phyloP scores from a whole-genome alignment of 495 filamentous ascomycete species.

The Pseudevernia furfuracea region DNA sequence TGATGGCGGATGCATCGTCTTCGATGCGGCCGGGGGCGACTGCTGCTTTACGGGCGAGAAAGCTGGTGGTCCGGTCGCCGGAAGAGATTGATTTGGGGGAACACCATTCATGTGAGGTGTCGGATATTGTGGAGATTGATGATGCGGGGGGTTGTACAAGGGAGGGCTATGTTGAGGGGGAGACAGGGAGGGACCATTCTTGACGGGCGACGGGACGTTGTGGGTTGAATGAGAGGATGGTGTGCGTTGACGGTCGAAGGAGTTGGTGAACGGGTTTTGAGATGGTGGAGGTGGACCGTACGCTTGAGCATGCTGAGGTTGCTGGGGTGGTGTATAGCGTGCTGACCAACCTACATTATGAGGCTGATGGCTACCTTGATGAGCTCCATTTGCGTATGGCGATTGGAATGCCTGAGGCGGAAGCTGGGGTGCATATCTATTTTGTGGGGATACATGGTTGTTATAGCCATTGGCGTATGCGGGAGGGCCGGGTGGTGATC shows the following conservation, averaged over 20 bases:
- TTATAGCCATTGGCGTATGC: conserved; percentile 23
- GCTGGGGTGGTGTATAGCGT: conserved; percentile 30
- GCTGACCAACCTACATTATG: conserved; percentile 27
- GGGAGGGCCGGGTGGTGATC: conserved; percentile 19
- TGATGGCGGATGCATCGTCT: conserved; percentile 31
- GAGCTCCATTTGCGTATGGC: conserved; percentile 33
- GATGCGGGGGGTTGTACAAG: conserved; percentile 35
- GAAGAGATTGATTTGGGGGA: conserved; percentile 29
- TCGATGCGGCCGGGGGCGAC: conserved; percentile 26
- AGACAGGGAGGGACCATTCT: conserved; percentile 44
- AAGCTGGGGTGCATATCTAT: conserved; percentile 27
- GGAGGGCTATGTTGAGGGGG: conserved; percentile 43
- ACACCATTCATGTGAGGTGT: conserved; percentile 34
- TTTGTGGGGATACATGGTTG: conserved; percentile 15
- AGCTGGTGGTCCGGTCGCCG: conserved; percentile 21
- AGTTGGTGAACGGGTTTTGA: conserved; percentile 25
- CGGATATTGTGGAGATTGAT: conserved; percentile 34
- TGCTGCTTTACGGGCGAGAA: conserved; percentile 27
- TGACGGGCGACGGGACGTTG: conserved; percentile 35
- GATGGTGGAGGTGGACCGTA: conserved; percentile 27
- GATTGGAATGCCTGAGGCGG: conserved; percentile 35
- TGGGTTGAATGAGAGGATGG: conserved; percentile 41
- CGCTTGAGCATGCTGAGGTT: conserved; percentile 32
- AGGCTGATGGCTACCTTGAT: conserved; percentile 27
- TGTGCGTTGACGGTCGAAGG: conserved; percentile 37